Conservation (phyloP, 768 basidiomycete species). For the Saitozyma sp. region DNA sequence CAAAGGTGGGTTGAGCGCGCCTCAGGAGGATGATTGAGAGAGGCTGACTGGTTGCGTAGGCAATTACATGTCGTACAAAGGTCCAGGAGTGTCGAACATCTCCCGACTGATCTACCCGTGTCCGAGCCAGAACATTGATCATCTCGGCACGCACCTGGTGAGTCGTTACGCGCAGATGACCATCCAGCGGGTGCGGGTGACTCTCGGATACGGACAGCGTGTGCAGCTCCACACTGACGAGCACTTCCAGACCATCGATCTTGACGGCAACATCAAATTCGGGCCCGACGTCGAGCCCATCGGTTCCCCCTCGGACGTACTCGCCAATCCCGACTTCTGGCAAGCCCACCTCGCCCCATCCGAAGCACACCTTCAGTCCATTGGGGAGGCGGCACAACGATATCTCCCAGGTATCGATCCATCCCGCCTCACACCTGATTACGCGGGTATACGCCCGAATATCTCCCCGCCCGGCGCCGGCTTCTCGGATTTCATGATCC, state of each 20-base stretch:
- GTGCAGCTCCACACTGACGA: not conserved
- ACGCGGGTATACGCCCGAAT: constrained; percentile 67
- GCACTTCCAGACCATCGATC: constrained; percentile 59
- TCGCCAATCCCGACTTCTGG: constrained; percentile 23
- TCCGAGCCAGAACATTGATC: constrained; percentile 68
- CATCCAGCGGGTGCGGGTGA: constrained; percentile 4
- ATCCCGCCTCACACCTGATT: constrained; percentile 34
- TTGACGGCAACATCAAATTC: constrained; percentile 81
- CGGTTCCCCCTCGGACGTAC: constrained; percentile 57
- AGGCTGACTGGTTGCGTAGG: constrained; percentile 2
- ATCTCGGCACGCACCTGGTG: constrained; percentile 81
- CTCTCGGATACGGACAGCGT: not conserved
- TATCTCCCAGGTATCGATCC: constrained; percentile 47
- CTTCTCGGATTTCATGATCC: constrained; percentile 84
- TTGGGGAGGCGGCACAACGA: constrained; percentile 65
- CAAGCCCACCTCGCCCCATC: constrained; percentile 22
- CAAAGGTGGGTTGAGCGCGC: constrained; percentile 34
- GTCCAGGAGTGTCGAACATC: constrained; percentile 69
- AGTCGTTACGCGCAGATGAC: not conserved
- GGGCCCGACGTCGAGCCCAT: constrained; percentile 90
- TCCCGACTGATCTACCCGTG: constrained; percentile 87
- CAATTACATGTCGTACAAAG: constrained; percentile 82
- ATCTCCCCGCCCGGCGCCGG: constrained; percentile 69
- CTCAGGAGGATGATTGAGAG: not conserved
- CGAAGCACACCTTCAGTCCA: constrained; percentile 54